These are phyloP conservation scores for Madurella fahalii DNA, from an alignment of 2,329 filamentous ascomycete genomes.

Conservation along the genomic window DNA sequence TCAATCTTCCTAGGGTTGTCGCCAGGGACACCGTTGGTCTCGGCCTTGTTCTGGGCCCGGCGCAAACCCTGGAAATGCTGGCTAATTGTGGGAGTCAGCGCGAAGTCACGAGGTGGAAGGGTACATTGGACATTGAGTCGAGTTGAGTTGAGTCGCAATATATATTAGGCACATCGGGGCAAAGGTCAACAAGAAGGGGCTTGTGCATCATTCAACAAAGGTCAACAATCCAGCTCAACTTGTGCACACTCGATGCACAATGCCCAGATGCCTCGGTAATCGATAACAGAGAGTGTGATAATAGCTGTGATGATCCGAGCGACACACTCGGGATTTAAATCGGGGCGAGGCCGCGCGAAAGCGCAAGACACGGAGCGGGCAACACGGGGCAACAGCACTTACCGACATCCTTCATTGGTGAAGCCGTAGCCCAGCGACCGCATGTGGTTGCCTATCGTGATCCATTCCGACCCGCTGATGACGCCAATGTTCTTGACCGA, in stretches of 20 bases:
- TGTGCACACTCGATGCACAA: background rate
- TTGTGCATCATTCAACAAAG: background rate
- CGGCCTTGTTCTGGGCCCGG: constrained; percentile 51
- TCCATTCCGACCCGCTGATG: constrained; percentile 61
- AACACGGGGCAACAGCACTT: constrained; percentile 32
- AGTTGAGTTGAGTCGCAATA: too few relatives aligned
- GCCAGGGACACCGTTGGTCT: constrained; percentile 29
- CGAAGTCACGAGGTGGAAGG: background rate
- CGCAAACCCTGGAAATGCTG: constrained; percentile 60
- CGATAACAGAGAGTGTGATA: too few relatives aligned
- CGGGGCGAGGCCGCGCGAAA: background rate
- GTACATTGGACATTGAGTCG: background rate
- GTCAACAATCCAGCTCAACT: background rate
- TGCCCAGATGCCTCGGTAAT: too few relatives aligned
- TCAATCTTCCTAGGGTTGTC: constrained; percentile 42
- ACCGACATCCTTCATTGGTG: constrained; percentile 62
- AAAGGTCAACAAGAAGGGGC: too few relatives aligned
- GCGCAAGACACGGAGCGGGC: background rate
- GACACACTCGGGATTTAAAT: too few relatives aligned
- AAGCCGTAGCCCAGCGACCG: constrained; percentile 56
- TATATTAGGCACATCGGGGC: too few relatives aligned
- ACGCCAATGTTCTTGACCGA: constrained; percentile 60
- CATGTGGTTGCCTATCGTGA: constrained; percentile 59
- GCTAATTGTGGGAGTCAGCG: constrained; percentile 33
- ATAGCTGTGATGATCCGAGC: too few relatives aligned